Conservation (phyloP, 2,329 filamentous ascomycete genomes). For the Aureobasidium mangrovei region DNA sequence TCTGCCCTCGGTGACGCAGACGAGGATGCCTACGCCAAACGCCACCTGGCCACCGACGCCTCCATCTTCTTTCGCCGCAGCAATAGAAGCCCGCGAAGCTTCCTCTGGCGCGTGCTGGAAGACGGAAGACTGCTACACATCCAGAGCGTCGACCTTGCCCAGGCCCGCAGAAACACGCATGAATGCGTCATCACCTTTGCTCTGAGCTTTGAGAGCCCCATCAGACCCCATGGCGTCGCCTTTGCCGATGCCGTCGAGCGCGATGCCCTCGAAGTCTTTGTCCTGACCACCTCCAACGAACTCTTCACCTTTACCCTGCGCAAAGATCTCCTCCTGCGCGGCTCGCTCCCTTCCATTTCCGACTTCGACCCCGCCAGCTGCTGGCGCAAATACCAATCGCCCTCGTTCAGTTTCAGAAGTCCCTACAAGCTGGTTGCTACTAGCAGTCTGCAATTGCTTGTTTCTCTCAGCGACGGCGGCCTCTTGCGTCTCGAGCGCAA, state of each 20-base stretch:
- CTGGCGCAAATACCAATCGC: slow-evolving; percentile 61
- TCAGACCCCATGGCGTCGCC: slow-evolving; percentile 69
- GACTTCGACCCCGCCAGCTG: slow-evolving; percentile 68
- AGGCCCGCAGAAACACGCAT: slow-evolving; percentile 45
- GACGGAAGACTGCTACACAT: slow-evolving; percentile 73
- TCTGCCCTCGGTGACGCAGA: slow-evolving; percentile 46
- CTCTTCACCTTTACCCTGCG: slow-evolving; percentile 78
- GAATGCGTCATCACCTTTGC: slow-evolving; percentile 57
- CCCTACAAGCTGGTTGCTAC: slow-evolving; percentile 74
- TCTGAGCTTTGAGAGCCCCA: slow-evolving; percentile 71
- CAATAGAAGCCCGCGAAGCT: slow-evolving; percentile 68
- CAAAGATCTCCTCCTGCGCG: slow-evolving; percentile 69
- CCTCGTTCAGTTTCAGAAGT: slow-evolving; percentile 66
- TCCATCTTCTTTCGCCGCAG: slow-evolving; percentile 77
- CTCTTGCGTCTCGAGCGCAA: slow-evolving; percentile 62
- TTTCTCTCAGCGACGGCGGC: slow-evolving; percentile 72
- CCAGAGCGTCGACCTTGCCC: slow-evolving; percentile 68
- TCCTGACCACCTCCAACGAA: slow-evolving; percentile 67
- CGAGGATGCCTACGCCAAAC: slow-evolving; percentile 63
- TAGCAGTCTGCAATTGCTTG: slow-evolving; percentile 62
- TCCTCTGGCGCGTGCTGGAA: slow-evolving; percentile 85
- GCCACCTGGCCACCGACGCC: slow-evolving; percentile 66
- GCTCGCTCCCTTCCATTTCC: slow-evolving; percentile 44
- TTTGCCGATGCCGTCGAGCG: slow-evolving; percentile 72
- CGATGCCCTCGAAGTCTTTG: slow-evolving; percentile 70